These are phyloP conservation scores for Cyphellophora attinorum DNA, from an alignment of 2,329 filamentous ascomycete genomes.

Conservation along the genomic window DNA sequence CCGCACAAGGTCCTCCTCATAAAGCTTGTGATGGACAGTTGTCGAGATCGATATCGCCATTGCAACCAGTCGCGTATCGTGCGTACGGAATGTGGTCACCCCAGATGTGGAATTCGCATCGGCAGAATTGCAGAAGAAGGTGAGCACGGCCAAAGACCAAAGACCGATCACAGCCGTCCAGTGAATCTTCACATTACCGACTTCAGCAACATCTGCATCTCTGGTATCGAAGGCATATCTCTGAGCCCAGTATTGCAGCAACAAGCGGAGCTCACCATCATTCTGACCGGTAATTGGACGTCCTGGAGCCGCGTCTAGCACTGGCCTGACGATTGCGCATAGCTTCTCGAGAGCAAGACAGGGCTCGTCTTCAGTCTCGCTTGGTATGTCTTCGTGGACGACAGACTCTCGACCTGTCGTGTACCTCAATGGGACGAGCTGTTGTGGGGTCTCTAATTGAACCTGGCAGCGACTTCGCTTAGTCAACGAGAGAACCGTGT, in stretches of 20 bases:
- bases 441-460: not conserved
- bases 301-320: not conserved
- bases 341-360: not conserved
- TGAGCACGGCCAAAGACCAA: not conserved
- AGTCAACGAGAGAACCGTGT: not conserved
- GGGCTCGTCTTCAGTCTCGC: no score
- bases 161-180: not conserved
- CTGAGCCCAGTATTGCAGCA: not conserved
- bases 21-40: constrained; percentile 2
- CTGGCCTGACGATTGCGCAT: not conserved
- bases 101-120: not conserved
- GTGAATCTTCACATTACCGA: not conserved
- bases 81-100: not conserved
- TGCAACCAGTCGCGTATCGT: not conserved
- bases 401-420: not conserved
- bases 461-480: not conserved
- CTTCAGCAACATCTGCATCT: not conserved
- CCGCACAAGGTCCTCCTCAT: constrained; percentile 5
- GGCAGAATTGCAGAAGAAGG: not conserved
- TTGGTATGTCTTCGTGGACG: no score
- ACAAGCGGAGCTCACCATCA: not conserved
- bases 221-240: not conserved
- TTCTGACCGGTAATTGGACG: not conserved
- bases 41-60: not conserved
- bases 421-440: not conserved